These are phyloP conservation scores for Calonectria pseudoreteaudii DNA, from an alignment of 2,329 filamentous ascomycete genomes.

Conservation along the genomic window DNA sequence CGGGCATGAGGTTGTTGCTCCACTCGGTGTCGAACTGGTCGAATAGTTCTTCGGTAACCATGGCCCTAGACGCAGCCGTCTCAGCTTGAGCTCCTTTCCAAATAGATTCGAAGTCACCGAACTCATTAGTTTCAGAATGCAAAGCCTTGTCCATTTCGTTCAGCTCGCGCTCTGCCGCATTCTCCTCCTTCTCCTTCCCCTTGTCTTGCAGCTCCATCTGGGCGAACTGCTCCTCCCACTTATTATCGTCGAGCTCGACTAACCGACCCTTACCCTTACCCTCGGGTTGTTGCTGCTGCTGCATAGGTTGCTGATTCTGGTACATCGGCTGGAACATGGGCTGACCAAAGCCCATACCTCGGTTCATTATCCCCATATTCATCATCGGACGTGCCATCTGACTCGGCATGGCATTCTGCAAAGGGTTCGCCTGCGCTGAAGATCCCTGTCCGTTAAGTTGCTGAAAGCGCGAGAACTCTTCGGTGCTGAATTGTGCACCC, in stretches of 20 bases:
- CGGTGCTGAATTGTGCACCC: conserved; percentile 76
- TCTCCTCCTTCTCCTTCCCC: conserved; percentile 67
- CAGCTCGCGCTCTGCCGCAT: conserved; percentile 86
- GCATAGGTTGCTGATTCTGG: conserved; percentile 54
- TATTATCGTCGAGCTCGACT: conserved; percentile 91
- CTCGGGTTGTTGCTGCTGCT: conserved; percentile 60
- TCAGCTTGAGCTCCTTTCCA: conserved; percentile 87
- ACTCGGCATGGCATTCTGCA: conserved; percentile 67
- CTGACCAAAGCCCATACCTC: conserved; percentile 64
- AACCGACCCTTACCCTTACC: conserved; percentile 90
- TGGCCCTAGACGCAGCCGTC: conserved; percentile 75
- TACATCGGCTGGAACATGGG: conserved; percentile 68
- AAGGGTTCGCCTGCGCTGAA: conserved; percentile 65
- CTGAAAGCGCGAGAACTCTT: conserved; percentile 90
- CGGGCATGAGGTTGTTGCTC: conserved; percentile 69
- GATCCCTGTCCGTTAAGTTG: conserved; percentile 72
- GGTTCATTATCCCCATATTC: conserved; percentile 62
- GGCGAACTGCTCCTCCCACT: conserved; percentile 97
- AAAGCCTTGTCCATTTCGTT: conserved; percentile 82
- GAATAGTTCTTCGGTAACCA: conserved; percentile 75
- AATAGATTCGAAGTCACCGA: conserved; percentile 90
- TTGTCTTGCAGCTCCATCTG: conserved; percentile 79
- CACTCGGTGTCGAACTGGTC: conserved; percentile 82
- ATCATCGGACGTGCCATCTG: conserved; percentile 69
- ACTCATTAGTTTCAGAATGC: conserved; percentile 79